These are phyloP conservation scores for Blepharisma japonicum DNA, from an alignment of 73 alveolate genomes.

Conservation along the genomic window DNA sequence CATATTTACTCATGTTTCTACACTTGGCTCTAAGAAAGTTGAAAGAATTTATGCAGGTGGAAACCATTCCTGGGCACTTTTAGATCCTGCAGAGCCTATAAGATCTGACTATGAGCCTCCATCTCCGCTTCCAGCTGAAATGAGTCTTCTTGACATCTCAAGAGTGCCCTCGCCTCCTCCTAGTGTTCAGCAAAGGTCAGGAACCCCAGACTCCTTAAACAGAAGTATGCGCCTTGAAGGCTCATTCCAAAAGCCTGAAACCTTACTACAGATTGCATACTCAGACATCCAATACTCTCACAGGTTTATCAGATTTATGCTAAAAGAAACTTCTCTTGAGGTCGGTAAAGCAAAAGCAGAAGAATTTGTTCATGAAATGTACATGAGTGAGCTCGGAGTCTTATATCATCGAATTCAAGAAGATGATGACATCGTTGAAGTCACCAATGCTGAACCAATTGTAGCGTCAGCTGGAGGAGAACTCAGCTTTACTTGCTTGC, in stretches of 20 bases:
- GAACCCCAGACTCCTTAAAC: constrained; percentile 6
- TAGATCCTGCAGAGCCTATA: constrained; percentile 81
- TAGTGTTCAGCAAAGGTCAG: constrained; percentile 6
- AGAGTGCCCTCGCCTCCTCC: neutral
- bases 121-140: constrained; percentile 37
- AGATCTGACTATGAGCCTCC: constrained; percentile 70
- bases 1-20: constrained; percentile 67
- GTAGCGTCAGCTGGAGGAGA: constrained; percentile 36
- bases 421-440: constrained; percentile 43
- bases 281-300: constrained; percentile 80
- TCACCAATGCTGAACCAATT: constrained; percentile 32
- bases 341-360: constrained; percentile 45
- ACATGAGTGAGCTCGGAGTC: constrained; percentile 50
- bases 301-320: constrained; percentile 75
- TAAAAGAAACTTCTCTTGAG: constrained; percentile 42
- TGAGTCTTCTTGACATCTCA: neutral
- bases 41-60: constrained; percentile 93
- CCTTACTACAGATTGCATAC: constrained; percentile 69
- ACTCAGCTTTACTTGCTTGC: constrained; percentile 33
- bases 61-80: constrained; percentile 93
- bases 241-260: constrained; percentile 37
- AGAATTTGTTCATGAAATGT: constrained; percentile 44
- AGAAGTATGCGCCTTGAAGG: constrained; percentile 26
- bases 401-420: constrained; percentile 55
- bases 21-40: constrained; percentile 75